Evolutionary conservation across 2,329 filamentous ascomycete species (phyloP).

Genomic region (Venturia asperata): DNA sequence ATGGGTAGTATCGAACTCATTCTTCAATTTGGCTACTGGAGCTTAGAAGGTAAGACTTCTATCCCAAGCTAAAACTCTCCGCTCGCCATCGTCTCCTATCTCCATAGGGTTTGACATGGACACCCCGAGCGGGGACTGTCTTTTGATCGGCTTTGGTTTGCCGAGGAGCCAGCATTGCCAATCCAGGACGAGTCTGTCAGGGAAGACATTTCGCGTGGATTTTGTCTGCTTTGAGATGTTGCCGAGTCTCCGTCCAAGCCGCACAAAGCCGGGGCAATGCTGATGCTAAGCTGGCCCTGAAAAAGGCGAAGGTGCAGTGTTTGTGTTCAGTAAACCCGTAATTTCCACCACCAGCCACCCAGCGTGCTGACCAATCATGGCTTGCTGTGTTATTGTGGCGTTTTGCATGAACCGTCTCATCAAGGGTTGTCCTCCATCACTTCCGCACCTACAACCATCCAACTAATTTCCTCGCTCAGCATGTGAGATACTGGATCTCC

Average conservation of each 20-base stretch:
- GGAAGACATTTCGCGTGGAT: neutral
- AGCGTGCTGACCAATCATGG: conserved; percentile 7
- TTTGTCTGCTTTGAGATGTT: too few relatives aligned
- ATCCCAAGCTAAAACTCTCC: too few relatives aligned
- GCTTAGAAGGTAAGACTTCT: too few relatives aligned
- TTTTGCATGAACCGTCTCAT: conserved; percentile 7
- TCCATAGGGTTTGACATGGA: neutral
- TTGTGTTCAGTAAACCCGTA: neutral
- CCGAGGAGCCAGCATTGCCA: neutral
- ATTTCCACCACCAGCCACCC: too few relatives aligned
- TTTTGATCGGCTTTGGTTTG: neutral
- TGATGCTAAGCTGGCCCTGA: neutral
- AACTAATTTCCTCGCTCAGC: neutral
- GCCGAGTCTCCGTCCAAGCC: too few relatives aligned
- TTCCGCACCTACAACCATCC: neutral
- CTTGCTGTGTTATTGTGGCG: conserved; percentile 14
- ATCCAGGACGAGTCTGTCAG: neutral
- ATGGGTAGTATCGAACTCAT: too few relatives aligned
- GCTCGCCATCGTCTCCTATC: too few relatives aligned
- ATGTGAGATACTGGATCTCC: conserved; percentile 11
- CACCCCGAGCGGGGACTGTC: neutral
- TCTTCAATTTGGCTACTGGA: too few relatives aligned
- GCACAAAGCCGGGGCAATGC: neutral
- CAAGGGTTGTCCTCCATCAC: neutral
- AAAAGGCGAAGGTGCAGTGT: neutral